Conservation (phyloP, 306 rosid genomes). For the Glycine tomentella region DNA sequence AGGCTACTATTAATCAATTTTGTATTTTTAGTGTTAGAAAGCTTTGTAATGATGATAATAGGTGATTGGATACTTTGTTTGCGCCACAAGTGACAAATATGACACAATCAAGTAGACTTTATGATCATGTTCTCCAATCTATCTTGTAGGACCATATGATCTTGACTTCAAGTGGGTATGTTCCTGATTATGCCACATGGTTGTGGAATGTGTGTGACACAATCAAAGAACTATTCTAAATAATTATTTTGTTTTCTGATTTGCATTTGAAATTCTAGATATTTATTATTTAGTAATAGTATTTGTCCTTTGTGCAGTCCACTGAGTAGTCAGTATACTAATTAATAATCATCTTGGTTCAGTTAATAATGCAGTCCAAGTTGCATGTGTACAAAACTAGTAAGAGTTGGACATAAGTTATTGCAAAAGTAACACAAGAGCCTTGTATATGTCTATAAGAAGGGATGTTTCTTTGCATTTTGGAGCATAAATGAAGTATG, state of each 20-base stretch:
- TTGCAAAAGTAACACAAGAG: neutral
- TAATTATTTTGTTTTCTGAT: slow-evolving; percentile 7
- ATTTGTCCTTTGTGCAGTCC: neutral
- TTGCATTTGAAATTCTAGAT: neutral
- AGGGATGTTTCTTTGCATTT: too few relatives aligned
- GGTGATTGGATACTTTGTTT: neutral
- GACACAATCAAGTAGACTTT: neutral
- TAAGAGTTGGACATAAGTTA: slow-evolving; percentile 10
- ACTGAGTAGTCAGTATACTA: neutral
- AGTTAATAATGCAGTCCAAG: neutral
- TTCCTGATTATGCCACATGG: neutral
- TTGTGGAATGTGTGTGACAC: neutral
- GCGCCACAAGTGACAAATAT: slow-evolving; percentile 3
- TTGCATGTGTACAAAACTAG: neutral
- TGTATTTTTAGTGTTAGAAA: neutral
- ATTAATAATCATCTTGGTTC: slow-evolving; percentile 11
- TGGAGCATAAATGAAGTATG: neutral
- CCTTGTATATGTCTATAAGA: neutral
- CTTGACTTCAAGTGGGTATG: neutral
- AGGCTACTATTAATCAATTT: slow-evolving; percentile 26
- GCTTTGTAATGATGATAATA: neutral
- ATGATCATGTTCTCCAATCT: neutral
- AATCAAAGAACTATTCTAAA: neutral
- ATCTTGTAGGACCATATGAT: neutral
- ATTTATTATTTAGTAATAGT: neutral